Evolutionary conservation across 257 asterid genomes (phyloP).

Genomic region (Solanum gandarillasii): DNA sequence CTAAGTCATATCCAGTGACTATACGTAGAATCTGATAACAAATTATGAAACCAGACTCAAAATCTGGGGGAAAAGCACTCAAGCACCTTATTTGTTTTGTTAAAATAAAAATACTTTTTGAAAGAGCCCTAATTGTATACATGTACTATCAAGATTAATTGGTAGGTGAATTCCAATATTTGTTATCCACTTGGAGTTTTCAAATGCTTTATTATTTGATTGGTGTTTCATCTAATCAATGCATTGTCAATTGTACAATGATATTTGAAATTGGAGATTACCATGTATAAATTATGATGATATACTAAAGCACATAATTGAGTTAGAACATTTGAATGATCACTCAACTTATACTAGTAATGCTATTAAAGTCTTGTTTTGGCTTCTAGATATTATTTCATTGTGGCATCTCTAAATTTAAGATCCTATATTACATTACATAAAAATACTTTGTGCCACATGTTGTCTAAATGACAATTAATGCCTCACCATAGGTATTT

Average conservation of each 20-base stretch:
- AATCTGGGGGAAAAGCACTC: not conserved
- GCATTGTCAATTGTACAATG: not conserved
- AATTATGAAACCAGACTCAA: not conserved
- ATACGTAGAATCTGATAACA: not conserved
- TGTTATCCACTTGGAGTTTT: not conserved
- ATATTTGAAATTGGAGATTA: not conserved
- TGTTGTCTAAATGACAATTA: not conserved
- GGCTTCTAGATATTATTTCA: not conserved
- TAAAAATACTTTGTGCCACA: too few species aligned
- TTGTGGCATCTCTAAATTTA: not conserved
- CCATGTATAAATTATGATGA: not conserved
- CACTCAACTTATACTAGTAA: not conserved
- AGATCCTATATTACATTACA: not conserved
- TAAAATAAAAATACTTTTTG: not conserved
- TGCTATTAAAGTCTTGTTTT: not conserved
- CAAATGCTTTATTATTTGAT: not conserved
- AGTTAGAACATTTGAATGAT: not conserved
- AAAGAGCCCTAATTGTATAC: not conserved
- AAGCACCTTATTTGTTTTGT: not conserved
- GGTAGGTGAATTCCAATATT: conserved; percentile 6
- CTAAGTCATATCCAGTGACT: not conserved
- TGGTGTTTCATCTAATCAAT: not conserved
- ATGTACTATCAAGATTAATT: not conserved
- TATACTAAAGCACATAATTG: not conserved
- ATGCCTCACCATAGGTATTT: not conserved